phyloP scores from a whole-genome alignment of 169 alveolate species.

The Cryptosporidium tyzzeri region DNA sequence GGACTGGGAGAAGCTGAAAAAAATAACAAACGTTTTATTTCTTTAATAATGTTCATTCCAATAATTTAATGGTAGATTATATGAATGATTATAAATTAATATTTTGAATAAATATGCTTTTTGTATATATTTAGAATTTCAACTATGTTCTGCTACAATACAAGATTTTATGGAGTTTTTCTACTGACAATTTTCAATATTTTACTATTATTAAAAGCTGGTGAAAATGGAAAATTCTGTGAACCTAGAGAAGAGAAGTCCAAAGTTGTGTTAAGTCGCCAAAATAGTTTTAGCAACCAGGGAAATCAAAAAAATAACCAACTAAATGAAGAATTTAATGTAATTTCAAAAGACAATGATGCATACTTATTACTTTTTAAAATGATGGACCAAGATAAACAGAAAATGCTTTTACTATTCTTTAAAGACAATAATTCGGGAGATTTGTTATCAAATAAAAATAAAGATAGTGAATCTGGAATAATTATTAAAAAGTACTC shows the following conservation, averaged over 20 bases:
- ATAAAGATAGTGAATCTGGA: not conserved
- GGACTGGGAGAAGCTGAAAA: conserved; percentile 10
- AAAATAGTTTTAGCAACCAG: not conserved
- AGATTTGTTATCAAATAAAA: not conserved
- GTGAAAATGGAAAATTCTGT: not conserved
- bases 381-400: conserved; percentile 25
- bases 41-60: not conserved
- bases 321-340: not conserved
- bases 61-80: not conserved
- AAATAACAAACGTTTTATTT: not conserved
- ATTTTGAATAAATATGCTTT: not conserved
- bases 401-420: conserved; percentile 5
- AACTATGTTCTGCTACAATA: not conserved
- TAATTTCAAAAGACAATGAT: conserved; percentile 48
- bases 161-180: not conserved
- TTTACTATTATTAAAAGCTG: not conserved
- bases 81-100: not conserved
- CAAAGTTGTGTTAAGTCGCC: not conserved
- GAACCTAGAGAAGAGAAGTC: not conserved
- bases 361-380: conserved; percentile 35
- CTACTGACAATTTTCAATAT: not conserved
- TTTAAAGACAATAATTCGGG: not conserved
- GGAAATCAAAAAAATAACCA: not conserved
- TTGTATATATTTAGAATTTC: not conserved
- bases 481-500: conserved; percentile 41